phyloP scores from a whole-genome alignment of 768 basidiomycete species.

The Tulasnella sp. region DNA sequence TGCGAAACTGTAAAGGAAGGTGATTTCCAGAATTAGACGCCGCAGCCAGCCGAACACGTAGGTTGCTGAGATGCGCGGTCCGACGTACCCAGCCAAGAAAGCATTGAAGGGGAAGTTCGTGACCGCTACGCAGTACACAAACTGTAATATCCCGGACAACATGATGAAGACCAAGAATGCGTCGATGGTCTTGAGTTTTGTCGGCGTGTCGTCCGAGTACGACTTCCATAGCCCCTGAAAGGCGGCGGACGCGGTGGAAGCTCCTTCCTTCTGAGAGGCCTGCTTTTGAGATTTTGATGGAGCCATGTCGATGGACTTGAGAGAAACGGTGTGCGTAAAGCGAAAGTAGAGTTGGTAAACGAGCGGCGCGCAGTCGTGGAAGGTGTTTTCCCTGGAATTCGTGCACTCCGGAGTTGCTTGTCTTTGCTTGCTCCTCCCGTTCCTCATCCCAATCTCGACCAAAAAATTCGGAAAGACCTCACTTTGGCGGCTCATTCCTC shows the following conservation, averaged over 20 bases:
- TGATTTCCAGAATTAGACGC: not conserved
- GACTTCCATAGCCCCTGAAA: constrained; percentile 57
- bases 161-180: constrained; percentile 85
- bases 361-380: not conserved
- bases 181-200: constrained; percentile 90
- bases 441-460: not conserved
- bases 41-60: not conserved
- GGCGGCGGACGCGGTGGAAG: constrained; percentile 17
- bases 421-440: not conserved
- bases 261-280: not conserved
- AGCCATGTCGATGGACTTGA: not conserved
- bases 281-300: constrained; percentile 3
- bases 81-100: constrained; percentile 81
- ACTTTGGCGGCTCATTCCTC: not conserved
- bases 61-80: not conserved
- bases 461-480: not conserved
- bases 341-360: not conserved
- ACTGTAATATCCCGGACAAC: constrained; percentile 81
- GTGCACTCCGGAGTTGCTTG: not conserved
- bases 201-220: constrained; percentile 64
- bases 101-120: constrained; percentile 97
- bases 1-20: constrained; percentile 48
- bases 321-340: not conserved
- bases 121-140: constrained; percentile 81
- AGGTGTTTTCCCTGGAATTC: not conserved